Percentiles rank a stretch among this genome's conserved stretches.
Conservation (phyloP, 257 asterid species). For the Craterostigma plantagineum region DNA sequence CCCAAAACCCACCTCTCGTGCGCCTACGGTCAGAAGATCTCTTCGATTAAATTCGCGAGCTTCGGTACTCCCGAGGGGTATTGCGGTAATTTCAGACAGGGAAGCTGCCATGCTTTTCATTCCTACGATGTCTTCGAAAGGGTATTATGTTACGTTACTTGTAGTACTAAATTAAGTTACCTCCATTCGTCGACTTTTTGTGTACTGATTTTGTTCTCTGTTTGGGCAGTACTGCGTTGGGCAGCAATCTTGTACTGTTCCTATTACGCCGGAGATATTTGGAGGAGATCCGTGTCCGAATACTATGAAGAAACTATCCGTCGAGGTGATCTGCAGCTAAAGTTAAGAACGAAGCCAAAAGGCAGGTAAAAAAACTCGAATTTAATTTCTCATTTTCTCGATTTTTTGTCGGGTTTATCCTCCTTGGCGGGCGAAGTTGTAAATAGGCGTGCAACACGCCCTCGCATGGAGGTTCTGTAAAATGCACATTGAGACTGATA, state of each 20-base stretch:
- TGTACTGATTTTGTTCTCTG: constrained; percentile 1
- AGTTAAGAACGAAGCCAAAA: too few relatives aligned
- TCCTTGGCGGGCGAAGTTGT: constrained; percentile 1
- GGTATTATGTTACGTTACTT: too few relatives aligned
- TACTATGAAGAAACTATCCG: constrained; percentile 86
- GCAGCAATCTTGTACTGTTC: constrained; percentile 59
- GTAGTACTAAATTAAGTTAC: too few relatives aligned
- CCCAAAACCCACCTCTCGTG: constrained; percentile 81
- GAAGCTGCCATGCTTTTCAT: constrained; percentile 66
- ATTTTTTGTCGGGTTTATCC: constrained; percentile 3
- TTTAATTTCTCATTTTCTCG: too few relatives aligned
- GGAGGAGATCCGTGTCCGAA: constrained; percentile 95
- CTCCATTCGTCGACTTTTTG: neutral
- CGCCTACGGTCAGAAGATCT: constrained; percentile 50
- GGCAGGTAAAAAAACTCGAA: too few relatives aligned
- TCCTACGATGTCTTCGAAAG: constrained; percentile 65
- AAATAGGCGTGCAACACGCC: too few relatives aligned
- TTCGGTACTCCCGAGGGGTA: constrained; percentile 73
- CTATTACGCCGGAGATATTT: constrained; percentile 68
- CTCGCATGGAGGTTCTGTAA: too few relatives aligned
- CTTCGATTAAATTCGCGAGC: constrained; percentile 77
- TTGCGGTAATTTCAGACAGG: constrained; percentile 63
- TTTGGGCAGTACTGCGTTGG: constrained; percentile 68
- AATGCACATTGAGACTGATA: too few relatives aligned
- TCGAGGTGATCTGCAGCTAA: constrained; percentile 76